These are phyloP conservation scores for Nigrospora osmanthi DNA, from an alignment of 2,329 filamentous ascomycete species.

Conservation along the genomic window DNA sequence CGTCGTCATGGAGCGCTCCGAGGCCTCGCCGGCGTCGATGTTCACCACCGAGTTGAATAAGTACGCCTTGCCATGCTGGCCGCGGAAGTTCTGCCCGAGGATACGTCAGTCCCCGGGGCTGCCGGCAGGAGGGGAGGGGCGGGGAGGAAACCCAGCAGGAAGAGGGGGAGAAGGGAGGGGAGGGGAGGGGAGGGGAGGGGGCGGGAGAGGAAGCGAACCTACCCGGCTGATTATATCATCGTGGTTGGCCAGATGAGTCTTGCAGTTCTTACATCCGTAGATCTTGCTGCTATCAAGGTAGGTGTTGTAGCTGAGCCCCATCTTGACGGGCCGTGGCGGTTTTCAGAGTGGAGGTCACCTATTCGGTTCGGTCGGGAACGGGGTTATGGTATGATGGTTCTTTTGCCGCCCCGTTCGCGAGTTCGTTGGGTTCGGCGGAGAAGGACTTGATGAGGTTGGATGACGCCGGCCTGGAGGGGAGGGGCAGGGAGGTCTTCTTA, in stretches of 20 bases:
- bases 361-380: background rate
- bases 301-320: conserved; percentile 88
- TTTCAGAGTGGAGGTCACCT: background rate
- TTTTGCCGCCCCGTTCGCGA: no score
- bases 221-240: conserved; percentile 95
- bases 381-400: background rate
- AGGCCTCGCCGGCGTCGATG: conserved; percentile 72
- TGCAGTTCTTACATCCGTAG: conserved; percentile 91
- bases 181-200: conserved; percentile 1
- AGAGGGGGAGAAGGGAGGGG: conserved; percentile 1
- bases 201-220: conserved; percentile 21
- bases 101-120: background rate
- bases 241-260: conserved; percentile 89
- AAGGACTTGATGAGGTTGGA: no score
- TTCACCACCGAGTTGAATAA: conserved; percentile 95
- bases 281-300: conserved; percentile 83
- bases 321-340: conserved; percentile 26
- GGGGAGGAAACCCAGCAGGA: background rate
- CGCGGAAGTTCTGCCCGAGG: conserved; percentile 75
- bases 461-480: no score
- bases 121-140: background rate
- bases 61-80: conserved; percentile 96
- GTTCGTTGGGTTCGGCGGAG: no score
- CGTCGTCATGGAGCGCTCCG: conserved; percentile 96
- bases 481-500: no score